Conservation (phyloP, 2,329 filamentous ascomycete genomes). For the Thelonectria rubi region DNA sequence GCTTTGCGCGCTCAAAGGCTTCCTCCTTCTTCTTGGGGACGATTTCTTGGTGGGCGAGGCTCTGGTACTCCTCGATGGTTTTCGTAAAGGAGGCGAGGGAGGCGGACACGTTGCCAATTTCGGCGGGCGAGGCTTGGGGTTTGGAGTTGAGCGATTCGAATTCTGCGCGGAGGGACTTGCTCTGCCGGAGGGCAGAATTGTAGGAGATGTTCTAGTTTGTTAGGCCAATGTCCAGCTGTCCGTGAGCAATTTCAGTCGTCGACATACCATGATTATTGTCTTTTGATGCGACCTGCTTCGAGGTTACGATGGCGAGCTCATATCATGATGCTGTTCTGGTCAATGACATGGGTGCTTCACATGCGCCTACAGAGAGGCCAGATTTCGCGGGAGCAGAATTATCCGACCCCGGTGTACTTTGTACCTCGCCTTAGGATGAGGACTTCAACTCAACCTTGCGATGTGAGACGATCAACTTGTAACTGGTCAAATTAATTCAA, state of each 20-base stretch:
- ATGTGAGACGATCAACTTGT: background rate
- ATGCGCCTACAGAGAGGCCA: slow-evolving; percentile 36
- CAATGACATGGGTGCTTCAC: slow-evolving; percentile 18
- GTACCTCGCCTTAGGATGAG: background rate
- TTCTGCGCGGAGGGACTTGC: slow-evolving; percentile 79
- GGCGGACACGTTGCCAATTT: slow-evolving; percentile 76
- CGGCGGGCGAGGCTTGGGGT: slow-evolving; percentile 65
- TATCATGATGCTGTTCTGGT: slow-evolving; percentile 35
- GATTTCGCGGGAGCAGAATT: slow-evolving; percentile 40
- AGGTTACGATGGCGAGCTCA: slow-evolving; percentile 18
- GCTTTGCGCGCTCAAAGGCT: slow-evolving; percentile 83
- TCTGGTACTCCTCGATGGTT: slow-evolving; percentile 91
- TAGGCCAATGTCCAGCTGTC: background rate
- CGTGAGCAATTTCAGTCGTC: background rate
- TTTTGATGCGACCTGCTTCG: slow-evolving; percentile 38
- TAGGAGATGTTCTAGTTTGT: slow-evolving; percentile 77
- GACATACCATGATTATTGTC: slow-evolving; percentile 42
- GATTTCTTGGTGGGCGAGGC: slow-evolving; percentile 85
- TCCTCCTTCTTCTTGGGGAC: slow-evolving; percentile 93
- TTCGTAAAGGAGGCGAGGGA: slow-evolving; percentile 84
- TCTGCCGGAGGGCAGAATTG: slow-evolving; percentile 87
- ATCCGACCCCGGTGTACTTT: slow-evolving; percentile 2
- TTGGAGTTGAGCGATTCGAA: slow-evolving; percentile 75
- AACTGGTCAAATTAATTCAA: background rate
- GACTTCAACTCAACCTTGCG: background rate